These are phyloP conservation scores for Tricholoma matsutake DNA, from an alignment of 768 basidiomycete species.

Conservation along the genomic window DNA sequence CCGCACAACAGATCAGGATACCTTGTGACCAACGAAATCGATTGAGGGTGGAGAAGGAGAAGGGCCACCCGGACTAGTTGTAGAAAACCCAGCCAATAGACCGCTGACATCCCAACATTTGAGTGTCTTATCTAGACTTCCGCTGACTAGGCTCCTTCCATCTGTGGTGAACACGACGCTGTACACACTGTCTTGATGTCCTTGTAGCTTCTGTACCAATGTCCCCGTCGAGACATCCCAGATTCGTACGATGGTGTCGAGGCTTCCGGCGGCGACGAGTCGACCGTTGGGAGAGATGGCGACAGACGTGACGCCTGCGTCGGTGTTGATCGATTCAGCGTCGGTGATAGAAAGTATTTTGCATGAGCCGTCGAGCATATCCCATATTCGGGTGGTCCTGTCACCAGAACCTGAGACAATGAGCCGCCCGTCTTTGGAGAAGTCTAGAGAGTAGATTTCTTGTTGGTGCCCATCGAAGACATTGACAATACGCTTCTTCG, in stretches of 20 bases:
- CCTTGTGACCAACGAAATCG: constrained; percentile 92
- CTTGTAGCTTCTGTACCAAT: constrained; percentile 67
- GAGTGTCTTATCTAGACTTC: constrained; percentile 85
- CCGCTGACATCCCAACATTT: constrained; percentile 86
- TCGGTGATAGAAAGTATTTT: constrained; percentile 49
- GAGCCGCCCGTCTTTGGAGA: constrained; percentile 77
- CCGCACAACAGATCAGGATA: constrained; percentile 39
- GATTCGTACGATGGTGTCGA: constrained; percentile 78
- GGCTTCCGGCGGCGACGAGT: constrained; percentile 61
- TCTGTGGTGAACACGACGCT: constrained; percentile 91
- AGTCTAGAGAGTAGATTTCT: constrained; percentile 93
- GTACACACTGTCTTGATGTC: constrained; percentile 84
- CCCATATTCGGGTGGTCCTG: constrained; percentile 47
- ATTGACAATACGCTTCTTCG: constrained; percentile 70
- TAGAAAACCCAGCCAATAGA: constrained; percentile 40
- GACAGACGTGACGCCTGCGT: constrained; percentile 74
- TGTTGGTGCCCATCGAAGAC: constrained; percentile 86
- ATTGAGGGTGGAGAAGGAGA: constrained; percentile 53
- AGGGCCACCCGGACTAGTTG: constrained; percentile 49
- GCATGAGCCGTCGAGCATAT: constrained; percentile 35
- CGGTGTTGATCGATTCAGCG: constrained; percentile 43
- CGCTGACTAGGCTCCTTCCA: constrained; percentile 85
- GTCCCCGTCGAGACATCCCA: constrained; percentile 70
- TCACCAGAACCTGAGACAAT: constrained; percentile 90
- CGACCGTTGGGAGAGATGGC: constrained; percentile 73